Conservation (phyloP, 768 basidiomycete genomes). For the Porphyrellus cyaneotinctus region DNA sequence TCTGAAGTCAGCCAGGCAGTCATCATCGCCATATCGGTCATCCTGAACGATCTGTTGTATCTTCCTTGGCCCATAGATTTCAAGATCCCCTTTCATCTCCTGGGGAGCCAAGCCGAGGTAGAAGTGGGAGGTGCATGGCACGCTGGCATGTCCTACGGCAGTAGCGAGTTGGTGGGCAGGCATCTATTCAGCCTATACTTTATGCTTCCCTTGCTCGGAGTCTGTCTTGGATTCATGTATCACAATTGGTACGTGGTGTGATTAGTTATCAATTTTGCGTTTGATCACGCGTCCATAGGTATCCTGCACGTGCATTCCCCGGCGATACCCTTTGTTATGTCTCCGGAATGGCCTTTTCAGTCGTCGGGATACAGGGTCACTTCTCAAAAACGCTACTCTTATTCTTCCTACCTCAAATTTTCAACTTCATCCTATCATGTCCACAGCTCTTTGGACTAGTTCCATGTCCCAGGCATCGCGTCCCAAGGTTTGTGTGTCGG, state of each 20-base stretch:
- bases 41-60: constrained; percentile 89
- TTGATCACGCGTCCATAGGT: constrained; percentile 51
- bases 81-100: constrained; percentile 64
- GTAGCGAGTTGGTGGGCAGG: constrained; percentile 80
- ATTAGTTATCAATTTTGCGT: not conserved
- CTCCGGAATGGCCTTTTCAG: constrained; percentile 97
- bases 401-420: constrained; percentile 97
- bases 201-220: constrained; percentile 91
- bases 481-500: constrained; percentile 64
- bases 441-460: constrained; percentile 95
- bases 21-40: constrained; percentile 86
- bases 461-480: constrained; percentile 89
- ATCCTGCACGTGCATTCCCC: constrained; percentile 90
- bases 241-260: constrained; percentile 80
- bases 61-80: constrained; percentile 84
- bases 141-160: constrained; percentile 83
- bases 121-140: constrained; percentile 78
- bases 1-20: constrained; percentile 92
- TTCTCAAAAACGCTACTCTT: constrained; percentile 94
- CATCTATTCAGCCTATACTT: constrained; percentile 97
- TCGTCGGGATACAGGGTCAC: constrained; percentile 95
- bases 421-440: constrained; percentile 93
- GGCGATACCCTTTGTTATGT: constrained; percentile 98
- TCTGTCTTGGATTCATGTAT: constrained; percentile 86
- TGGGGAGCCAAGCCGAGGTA: constrained; percentile 61